phyloP scores from a whole-genome alignment of 805 yeast species.

The Wilhelminamyces savonicus region DNA sequence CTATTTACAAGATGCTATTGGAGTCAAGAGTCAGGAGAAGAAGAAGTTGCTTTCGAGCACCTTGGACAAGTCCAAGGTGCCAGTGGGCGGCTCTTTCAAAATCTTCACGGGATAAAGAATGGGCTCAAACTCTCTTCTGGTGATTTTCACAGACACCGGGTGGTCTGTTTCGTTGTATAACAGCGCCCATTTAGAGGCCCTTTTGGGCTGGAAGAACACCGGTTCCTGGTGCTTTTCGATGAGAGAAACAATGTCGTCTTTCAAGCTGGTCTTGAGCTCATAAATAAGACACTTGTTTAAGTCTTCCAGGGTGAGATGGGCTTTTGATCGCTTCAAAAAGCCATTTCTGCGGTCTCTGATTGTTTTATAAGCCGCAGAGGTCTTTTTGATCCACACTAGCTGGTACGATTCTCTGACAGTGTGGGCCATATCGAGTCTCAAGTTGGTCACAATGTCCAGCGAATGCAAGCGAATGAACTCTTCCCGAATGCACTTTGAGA shows the following conservation, averaged over 20 bases:
- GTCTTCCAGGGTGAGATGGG: too few species aligned
- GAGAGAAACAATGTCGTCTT: too few species aligned
- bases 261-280: too few species aligned
- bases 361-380: too few species aligned
- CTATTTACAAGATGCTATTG: background rate
- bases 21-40: slow-evolving; percentile 19
- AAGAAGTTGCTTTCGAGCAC: slow-evolving; percentile 30
- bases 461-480: slow-evolving; percentile 30
- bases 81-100: slow-evolving; percentile 21
- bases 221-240: slow-evolving; percentile 16
- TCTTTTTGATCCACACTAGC: slow-evolving; percentile 24
- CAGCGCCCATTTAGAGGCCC: slow-evolving; percentile 1
- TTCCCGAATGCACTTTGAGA: slow-evolving; percentile 22
- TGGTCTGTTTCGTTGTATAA: slow-evolving; percentile 3
- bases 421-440: slow-evolving; percentile 20
- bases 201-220: slow-evolving; percentile 10
- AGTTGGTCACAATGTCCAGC: slow-evolving; percentile 15
- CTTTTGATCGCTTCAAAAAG: too few species aligned
- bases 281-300: too few species aligned
- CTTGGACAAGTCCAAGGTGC: slow-evolving; percentile 23
- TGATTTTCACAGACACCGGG: too few species aligned
- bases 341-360: too few species aligned
- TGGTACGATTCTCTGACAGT: slow-evolving; percentile 20
- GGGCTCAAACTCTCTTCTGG: slow-evolving; percentile 12
- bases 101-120: slow-evolving; percentile 26